Conservation (phyloP, 2,329 filamentous ascomycete species). For the Colletotrichum scovillei region DNA sequence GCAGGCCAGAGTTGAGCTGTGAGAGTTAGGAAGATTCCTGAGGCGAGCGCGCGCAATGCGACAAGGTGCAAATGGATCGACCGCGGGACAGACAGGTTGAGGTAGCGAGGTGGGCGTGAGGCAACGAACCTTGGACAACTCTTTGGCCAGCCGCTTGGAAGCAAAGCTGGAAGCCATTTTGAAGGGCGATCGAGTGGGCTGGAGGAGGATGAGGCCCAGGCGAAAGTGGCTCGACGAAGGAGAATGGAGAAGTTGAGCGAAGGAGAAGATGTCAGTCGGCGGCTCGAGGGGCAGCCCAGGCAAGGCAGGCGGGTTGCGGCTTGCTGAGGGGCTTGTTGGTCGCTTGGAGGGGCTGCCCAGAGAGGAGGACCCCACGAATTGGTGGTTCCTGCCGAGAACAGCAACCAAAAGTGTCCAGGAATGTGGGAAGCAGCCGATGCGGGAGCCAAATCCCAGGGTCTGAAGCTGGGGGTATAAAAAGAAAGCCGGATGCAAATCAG, state of each 20-base stretch:
- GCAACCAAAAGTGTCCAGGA: not conserved
- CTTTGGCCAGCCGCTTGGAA: slow-evolving; percentile 69
- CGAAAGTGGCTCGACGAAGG: not conserved
- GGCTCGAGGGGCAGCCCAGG: slow-evolving; percentile 4
- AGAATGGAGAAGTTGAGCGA: not conserved
- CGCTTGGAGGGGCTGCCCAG: slow-evolving; percentile 29
- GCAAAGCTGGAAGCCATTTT: slow-evolving; percentile 59
- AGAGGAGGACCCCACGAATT: slow-evolving; percentile 34
- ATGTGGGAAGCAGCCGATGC: not conserved
- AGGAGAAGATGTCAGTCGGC: slow-evolving; percentile 4
- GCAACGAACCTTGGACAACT: slow-evolving; percentile 64
- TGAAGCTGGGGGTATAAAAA: not conserved
- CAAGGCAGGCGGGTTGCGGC: not conserved
- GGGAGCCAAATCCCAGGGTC: not conserved
- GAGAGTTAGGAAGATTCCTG: slow-evolving; percentile 15
- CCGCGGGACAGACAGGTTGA: not conserved
- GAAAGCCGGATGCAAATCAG: not conserved
- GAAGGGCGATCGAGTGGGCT: not conserved
- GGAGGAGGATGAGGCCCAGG: not conserved
- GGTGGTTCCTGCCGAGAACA: slow-evolving; percentile 31
- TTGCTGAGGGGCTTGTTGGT: slow-evolving; percentile 24
- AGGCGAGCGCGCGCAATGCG: slow-evolving; percentile 5
- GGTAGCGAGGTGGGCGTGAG: not conserved
- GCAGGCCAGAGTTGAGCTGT: slow-evolving; percentile 58
- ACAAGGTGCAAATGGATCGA: not conserved